A percentile compares a stretch with the other conserved stretches of the same genome.
Evolutionary conservation across 768 basidiomycete species (phyloP).

Genomic region (Rhodotorula kratochvilovae): DNA sequence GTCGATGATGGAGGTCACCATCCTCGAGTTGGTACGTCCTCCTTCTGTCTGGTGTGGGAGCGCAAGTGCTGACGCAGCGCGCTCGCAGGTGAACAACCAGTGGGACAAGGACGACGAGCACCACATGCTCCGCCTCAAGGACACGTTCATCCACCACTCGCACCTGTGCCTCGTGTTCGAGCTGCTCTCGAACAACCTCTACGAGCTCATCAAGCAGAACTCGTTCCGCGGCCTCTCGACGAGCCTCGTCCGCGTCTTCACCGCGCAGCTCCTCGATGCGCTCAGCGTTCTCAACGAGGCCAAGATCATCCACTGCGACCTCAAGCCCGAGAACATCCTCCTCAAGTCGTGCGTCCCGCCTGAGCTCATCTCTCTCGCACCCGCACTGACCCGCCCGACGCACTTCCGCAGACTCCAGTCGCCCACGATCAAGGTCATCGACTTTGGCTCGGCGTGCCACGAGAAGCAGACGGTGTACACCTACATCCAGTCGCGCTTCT

Average conservation of each 20-base stretch:
- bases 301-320: slow-evolving; percentile 92
- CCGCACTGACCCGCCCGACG: no score
- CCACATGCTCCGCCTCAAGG: slow-evolving; percentile 88
- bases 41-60: no score
- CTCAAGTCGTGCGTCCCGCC: slow-evolving; percentile 71
- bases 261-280: slow-evolving; percentile 87
- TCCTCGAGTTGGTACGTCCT: slow-evolving; percentile 77
- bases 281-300: slow-evolving; percentile 90
- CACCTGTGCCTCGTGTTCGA: slow-evolving; percentile 98
- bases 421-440: slow-evolving; percentile 97
- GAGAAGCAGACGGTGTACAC: slow-evolving; percentile 99
- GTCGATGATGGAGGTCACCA: slow-evolving; percentile 99
- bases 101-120: slow-evolving; percentile 93
- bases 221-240: slow-evolving; percentile 96
- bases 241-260: slow-evolving; percentile 97
- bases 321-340: slow-evolving; percentile 97
- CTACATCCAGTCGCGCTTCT: slow-evolving; percentile 98
- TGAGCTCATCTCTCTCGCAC: neutral
- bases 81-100: slow-evolving; percentile 75
- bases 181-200: slow-evolving; percentile 90
- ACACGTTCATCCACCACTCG: slow-evolving; percentile 92
- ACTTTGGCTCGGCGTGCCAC: slow-evolving; percentile 98
- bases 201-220: slow-evolving; percentile 99
- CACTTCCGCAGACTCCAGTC: slow-evolving; percentile 69
- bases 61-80: neutral